These are phyloP conservation scores for Diutina catenulata DNA, from an alignment of 1,139 yeast genomes.

Conservation along the genomic window DNA sequence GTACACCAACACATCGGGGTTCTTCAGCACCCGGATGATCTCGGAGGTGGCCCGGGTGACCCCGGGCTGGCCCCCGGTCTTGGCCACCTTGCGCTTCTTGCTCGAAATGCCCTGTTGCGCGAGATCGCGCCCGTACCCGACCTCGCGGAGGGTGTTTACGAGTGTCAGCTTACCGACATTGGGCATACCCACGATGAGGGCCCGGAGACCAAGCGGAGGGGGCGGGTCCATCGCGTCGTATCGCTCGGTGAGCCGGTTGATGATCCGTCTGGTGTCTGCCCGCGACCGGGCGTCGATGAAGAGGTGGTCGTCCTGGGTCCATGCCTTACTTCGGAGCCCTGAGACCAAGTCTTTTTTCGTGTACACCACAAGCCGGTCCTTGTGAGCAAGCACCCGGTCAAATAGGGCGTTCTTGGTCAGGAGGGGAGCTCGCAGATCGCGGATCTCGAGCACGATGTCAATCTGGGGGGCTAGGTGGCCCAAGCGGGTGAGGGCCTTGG, in stretches of 20 bases:
- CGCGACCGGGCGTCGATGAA: conserved; percentile 48
- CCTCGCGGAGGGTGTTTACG: conserved; percentile 59
- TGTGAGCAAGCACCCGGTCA: conserved; percentile 51
- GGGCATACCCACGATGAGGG: conserved; percentile 88
- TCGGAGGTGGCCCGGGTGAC: conserved; percentile 77
- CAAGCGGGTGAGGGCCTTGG: conserved; percentile 62
- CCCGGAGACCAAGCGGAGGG: conserved; percentile 72
- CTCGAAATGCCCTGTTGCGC: conserved; percentile 20
- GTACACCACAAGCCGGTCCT: conserved; percentile 51
- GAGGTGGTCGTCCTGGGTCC: conserved; percentile 28
- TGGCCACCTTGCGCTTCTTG: conserved; percentile 54
- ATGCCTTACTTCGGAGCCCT: too few species aligned
- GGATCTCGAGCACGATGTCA: conserved; percentile 68
- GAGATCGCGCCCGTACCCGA: conserved; percentile 27
- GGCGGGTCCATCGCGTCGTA: conserved; percentile 40
- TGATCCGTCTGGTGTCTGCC: conserved; percentile 38
- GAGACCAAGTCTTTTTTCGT: conserved; percentile 58
- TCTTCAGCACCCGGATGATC: conserved; percentile 47
- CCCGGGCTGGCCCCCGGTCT: conserved; percentile 85
- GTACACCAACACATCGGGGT: conserved; percentile 61
- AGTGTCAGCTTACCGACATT: conserved; percentile 96
- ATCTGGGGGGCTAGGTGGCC: conserved; percentile 67
- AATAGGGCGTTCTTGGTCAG: conserved; percentile 75
- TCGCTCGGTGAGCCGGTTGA: conserved; percentile 35
- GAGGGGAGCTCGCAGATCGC: conserved; percentile 86